Evolutionary conservation across 257 asterid species (phyloP), one percentile per base, ranked within the genome.

Genomic region (Mitragyna speciosa): DNA sequence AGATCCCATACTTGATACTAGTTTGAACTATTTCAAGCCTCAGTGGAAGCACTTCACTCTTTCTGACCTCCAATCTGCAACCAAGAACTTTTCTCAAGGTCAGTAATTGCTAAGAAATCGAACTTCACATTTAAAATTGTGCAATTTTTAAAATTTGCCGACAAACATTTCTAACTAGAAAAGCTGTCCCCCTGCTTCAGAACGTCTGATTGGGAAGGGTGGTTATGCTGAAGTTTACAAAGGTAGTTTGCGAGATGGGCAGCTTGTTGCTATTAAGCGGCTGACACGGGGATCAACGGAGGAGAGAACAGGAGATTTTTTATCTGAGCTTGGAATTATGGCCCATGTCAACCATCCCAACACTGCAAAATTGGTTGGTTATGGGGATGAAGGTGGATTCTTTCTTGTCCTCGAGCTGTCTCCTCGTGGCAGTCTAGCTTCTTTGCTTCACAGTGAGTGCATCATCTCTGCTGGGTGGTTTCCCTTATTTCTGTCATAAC

Each of bases 271-370:
- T 1, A 83, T 96, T 51, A 96, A 96, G 75, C 93, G 94, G 70
- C 85, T 93, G 82, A 89, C 83, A 0, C 87, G 92, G 80, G 96
- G 98, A 33, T 77, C 88, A 0, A 45, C 80, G 75, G 97, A 96
- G 28, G 97, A 96, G 85, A 87, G 90, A 67, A 87, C 82, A 17
- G 92, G 89, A 5, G 98, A 96, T 54, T 96, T 96, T 80, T 87
- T 96, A 33, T 83, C 97, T 0, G 99, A 96, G 78, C 94, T 96
- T 39, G 99, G 99, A 76, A 94, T 96, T 78, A 96, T 96, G 99
- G 99, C 95, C 24, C 99, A 96, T 73, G 88, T 96, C 31, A 90
- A 92, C 79, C 98, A 96, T 86, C 98, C 97, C 16, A 96, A 96
- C 74, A 96, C 99, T 5, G 96, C 99, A 58, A 96, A 88, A 73